Evolutionary conservation across 2,329 filamentous ascomycete genomes (phyloP), one percentile per base, ranked within the genome.

Genomic region (Fusarium nygamai): DNA sequence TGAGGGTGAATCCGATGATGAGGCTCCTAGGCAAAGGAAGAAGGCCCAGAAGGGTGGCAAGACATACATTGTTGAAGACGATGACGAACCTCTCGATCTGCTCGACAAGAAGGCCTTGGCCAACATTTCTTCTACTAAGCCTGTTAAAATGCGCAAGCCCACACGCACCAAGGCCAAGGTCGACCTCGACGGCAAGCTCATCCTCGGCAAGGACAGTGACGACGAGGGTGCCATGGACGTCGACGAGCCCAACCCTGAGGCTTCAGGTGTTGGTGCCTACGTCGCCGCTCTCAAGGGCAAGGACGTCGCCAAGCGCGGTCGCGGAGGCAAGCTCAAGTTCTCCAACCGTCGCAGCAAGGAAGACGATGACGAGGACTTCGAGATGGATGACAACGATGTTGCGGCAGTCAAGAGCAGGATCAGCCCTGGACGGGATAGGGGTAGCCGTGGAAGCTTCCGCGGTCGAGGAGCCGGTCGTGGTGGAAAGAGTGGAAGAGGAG

Each of bases 61-160:
- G 78, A 90, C 93, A 3, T 99, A 96, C 83, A 98, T 99, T 77
- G 90, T 98, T 69, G 96, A 98, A 85, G 93, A 97, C 70, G 94
- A 97, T 66, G 94, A 97, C 78, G 96, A 98, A 82, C 96, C 96
- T 3, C 92, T 99, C 47, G 96, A 99, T 85, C 89, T 99, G 51
- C 90, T 99, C 22, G 96, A 96, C 79, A 93, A 94, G 71, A 92
- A 92, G 80, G 94, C 95, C 14, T 89, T 99, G 47, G 96, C 94
- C 61, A 96, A 94, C 81, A 98, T 99, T 79, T 98, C 95, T 6
- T 94, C 94, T 10, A 98, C 94, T 17, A 96, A 95, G 82, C 96
- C 95, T 8, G 84, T 89, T 63, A 92, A 91, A 80, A 83, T 88
- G 75, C 89, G 89, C 80, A 87, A 88, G 78, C 86, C 86, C 61